Evolutionary conservation across 495 filamentous ascomycete species (phyloP), one percentile per base, ranked within the genome.

Genomic region (Acidomyces sp.): DNA sequence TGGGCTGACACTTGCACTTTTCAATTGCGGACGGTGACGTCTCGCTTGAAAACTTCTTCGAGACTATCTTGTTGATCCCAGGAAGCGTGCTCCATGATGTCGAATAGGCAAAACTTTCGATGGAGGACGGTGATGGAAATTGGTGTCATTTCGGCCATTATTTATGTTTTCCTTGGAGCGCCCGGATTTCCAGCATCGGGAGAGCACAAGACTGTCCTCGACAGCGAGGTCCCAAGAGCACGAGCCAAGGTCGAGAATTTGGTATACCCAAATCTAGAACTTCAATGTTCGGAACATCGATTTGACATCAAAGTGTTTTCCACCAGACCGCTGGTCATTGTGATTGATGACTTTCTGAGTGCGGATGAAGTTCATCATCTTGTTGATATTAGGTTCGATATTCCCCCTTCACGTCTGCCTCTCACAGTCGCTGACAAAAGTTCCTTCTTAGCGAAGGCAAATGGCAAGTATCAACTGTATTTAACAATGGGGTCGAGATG

Each of bases 391-490:
- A 66, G 66, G 68, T 68, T 45, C 38, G 56, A 46, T 16, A 21
- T 4, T 34, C 25, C 25, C 15, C 12, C 28, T 7, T 16, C 30
- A 23, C 26, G 6, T 15, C 16, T 16, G 25, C 1, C 16, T 19
- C 39, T 40, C 32, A 54, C 17, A 29, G 26, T 9, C 9, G n/a
- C 36, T 4, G 11, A 27, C 22, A 32, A 29, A 43, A 18, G 6
- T 20, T 19, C 25, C 9, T 23, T 4, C 35, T 71, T 27, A 45
- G 71, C 29, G 51, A 64, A 35, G 49, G 60, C 21, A 67, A 70
- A 46, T 78, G 70, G 45, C 57, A 54, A 13, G 67, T 65, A 31
- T 73, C 73, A 6, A 72, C 71, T 29, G 58, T 78, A 37, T 70
- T 64, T 55, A 64, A 69, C 46, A 63, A 63, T 38, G 52, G 54